Evolutionary conservation across 345 rosid genomes (phyloP).

Genomic region (Populus davidiana): DNA sequence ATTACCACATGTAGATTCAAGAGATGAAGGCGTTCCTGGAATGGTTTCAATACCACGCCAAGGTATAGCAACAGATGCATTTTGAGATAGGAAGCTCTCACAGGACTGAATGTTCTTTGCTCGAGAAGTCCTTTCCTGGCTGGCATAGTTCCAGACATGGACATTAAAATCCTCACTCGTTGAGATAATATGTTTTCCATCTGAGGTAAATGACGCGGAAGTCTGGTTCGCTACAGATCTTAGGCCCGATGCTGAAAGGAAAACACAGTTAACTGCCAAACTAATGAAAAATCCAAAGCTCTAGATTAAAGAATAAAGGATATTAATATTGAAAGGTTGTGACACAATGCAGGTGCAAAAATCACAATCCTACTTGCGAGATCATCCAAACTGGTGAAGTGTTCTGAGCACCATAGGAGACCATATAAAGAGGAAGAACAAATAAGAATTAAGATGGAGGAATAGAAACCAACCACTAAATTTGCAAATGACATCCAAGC

Average conservation of each 20-base stretch:
- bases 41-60: constrained; percentile 51
- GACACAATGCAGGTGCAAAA: not conserved
- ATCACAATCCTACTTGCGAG: not conserved
- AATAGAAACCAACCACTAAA: constrained; percentile 46
- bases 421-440: not conserved
- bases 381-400: not conserved
- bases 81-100: constrained; percentile 60
- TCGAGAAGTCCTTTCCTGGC: constrained; percentile 38
- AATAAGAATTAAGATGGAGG: not conserved
- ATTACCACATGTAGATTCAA: constrained; percentile 9
- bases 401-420: not conserved
- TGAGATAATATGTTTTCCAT: constrained; percentile 70
- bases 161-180: constrained; percentile 63
- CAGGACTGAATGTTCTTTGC: constrained; percentile 44
- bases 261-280: not conserved
- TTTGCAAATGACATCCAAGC: constrained; percentile 53
- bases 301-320: not conserved
- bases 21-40: constrained; percentile 18
- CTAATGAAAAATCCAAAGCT: not conserved
- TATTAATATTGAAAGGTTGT: not conserved
- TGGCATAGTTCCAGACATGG: constrained; percentile 58
- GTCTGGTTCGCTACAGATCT: constrained; percentile 49
- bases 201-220: constrained; percentile 61
- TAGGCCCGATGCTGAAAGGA: constrained; percentile 45
- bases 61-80: constrained; percentile 62